A percentile compares a stretch with the other conserved stretches of the same genome.
These are phyloP conservation scores for Thelonectria blattea DNA, from an alignment of 2,329 filamentous ascomycete species.

Conservation along the genomic window DNA sequence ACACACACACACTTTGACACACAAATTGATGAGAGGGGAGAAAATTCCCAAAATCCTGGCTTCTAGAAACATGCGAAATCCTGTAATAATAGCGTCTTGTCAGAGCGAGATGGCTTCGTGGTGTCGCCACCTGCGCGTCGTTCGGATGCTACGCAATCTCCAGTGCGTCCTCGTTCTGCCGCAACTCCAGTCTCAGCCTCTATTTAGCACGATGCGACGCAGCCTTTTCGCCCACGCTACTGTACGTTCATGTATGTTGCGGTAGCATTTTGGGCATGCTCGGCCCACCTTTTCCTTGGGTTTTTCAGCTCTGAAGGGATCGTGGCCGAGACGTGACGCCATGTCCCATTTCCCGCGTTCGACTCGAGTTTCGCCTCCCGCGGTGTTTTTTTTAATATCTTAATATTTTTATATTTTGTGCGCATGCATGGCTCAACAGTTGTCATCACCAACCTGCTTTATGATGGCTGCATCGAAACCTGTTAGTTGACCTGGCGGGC, in stretches of 20 bases:
- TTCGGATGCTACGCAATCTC: slow-evolving; percentile 34
- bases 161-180: slow-evolving; percentile 7
- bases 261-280: background rate
- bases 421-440: background rate
- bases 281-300: background rate
- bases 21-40: too few species aligned
- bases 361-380: background rate
- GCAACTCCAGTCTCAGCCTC: slow-evolving; percentile 2
- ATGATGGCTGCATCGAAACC: too few species aligned
- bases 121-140: slow-evolving; percentile 27
- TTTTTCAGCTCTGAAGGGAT: background rate
- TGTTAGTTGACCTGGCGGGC: background rate
- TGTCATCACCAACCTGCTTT: background rate
- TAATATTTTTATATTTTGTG: background rate
- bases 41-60: background rate
- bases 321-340: background rate
- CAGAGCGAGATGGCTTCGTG: background rate
- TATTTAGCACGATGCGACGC: background rate
- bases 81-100: background rate
- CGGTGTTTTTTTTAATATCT: background rate
- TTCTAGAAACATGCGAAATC: slow-evolving; percentile 10
- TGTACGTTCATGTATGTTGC: background rate
- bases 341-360: background rate
- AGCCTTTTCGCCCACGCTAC: slow-evolving; percentile 2
- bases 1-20: background rate